Conservation (phyloP, 306 rosid species). For the Pachyrhizus erosus region DNA sequence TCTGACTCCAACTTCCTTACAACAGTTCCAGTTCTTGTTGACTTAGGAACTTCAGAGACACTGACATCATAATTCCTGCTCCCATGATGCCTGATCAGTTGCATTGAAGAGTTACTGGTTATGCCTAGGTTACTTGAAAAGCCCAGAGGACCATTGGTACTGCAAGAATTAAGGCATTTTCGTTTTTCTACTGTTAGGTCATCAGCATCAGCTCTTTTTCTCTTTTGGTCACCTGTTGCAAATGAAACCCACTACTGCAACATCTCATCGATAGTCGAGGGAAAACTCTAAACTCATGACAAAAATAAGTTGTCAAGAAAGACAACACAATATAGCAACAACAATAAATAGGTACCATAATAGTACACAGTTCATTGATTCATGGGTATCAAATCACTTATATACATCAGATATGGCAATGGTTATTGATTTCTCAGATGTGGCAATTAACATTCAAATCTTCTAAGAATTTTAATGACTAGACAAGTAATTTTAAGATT, state of each 20-base stretch:
- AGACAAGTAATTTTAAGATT: conserved; percentile 27
- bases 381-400: conserved; percentile 6
- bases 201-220: conserved; percentile 51
- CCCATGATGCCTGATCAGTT: conserved; percentile 35
- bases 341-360: background rate
- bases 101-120: conserved; percentile 34
- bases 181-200: conserved; percentile 42
- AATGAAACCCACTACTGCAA: conserved; percentile 31
- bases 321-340: background rate
- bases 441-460: conserved; percentile 17
- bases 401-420: background rate
- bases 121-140: conserved; percentile 43
- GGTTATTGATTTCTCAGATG: conserved; percentile 19
- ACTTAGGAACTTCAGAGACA: conserved; percentile 43
- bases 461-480: conserved; percentile 7
- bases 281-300: conserved; percentile 21
- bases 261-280: conserved; percentile 10
- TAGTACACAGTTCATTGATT: background rate
- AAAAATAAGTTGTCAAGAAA: conserved; percentile 11
- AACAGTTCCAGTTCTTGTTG: conserved; percentile 29
- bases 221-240: conserved; percentile 57
- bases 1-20: conserved; percentile 35
- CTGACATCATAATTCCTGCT: conserved; percentile 29
- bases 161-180: conserved; percentile 44
- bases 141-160: conserved; percentile 33